Evolutionary conservation across 345 rosid species (phyloP).

Genomic region (Acer negundo): DNA sequence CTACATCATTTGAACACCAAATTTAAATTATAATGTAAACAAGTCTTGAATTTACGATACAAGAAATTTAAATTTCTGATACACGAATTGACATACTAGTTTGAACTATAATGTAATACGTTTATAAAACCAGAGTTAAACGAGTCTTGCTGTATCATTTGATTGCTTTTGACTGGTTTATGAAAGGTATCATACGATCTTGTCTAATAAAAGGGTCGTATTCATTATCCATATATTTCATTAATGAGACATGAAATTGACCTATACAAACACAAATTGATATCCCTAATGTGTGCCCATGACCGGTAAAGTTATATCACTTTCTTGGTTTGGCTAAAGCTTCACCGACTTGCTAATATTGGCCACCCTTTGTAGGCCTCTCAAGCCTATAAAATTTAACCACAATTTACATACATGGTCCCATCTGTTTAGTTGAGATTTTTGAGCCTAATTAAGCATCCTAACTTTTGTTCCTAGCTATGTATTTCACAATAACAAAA

Average conservation of each 20-base stretch:
- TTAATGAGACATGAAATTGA: neutral
- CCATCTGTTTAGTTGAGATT: neutral
- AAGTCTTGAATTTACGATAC: no score
- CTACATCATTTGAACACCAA: no score
- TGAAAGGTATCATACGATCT: no score
- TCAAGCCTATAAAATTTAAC: neutral
- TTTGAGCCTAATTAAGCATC: neutral
- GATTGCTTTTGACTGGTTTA: no score
- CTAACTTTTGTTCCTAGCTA: neutral
- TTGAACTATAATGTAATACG: no score
- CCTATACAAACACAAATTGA: neutral
- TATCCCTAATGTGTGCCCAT: neutral
- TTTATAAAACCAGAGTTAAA: no score
- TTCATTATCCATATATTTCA: no score
- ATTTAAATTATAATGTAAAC: no score
- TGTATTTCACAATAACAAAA: neutral
- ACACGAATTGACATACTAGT: no score
- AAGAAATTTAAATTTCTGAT: no score
- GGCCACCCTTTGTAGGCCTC: neutral
- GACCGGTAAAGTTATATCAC: neutral
- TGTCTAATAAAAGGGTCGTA: no score
- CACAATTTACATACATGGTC: neutral
- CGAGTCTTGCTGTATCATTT: no score
- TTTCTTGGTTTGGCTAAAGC: neutral
- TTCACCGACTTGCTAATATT: constrained; percentile 3